Evolutionary conservation across 345 rosid species (phyloP).

Genomic region (Kernera saxatilis): DNA sequence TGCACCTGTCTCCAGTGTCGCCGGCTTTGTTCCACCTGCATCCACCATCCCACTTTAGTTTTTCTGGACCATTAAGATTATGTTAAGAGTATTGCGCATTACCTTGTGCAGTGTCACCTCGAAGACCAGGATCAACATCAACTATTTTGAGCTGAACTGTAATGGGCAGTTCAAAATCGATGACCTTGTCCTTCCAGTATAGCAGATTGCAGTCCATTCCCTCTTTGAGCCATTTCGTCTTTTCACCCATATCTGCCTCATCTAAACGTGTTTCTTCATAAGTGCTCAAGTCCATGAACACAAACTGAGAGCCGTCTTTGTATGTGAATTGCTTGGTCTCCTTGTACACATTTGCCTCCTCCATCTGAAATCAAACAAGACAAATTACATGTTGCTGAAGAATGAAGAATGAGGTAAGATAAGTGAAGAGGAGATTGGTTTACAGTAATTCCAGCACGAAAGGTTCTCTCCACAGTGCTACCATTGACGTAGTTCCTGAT

Average conservation of each 20-base stretch:
- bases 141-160: slow-evolving; percentile 60
- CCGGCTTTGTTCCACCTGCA: slow-evolving; percentile 77
- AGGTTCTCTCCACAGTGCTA: slow-evolving; percentile 79
- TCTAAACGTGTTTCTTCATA: slow-evolving; percentile 68
- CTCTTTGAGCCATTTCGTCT: slow-evolving; percentile 70
- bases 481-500: slow-evolving; percentile 62
- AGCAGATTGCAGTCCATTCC: slow-evolving; percentile 80
- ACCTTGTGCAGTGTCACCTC: slow-evolving; percentile 87
- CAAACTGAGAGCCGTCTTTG: slow-evolving; percentile 70
- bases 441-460: slow-evolving; percentile 67
- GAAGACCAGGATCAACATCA: slow-evolving; percentile 78
- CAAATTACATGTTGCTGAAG: too few relatives aligned
- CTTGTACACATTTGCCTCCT: slow-evolving; percentile 61
- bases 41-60: background rate
- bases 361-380: slow-evolving; percentile 23
- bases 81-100: background rate
- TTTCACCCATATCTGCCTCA: slow-evolving; percentile 55
- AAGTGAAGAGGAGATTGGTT: background rate
- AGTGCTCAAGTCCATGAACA: slow-evolving; percentile 78
- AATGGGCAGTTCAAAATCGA: slow-evolving; percentile 72
- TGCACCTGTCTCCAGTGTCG: slow-evolving; percentile 73
- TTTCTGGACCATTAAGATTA: background rate
- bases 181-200: slow-evolving; percentile 77
- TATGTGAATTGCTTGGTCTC: slow-evolving; percentile 86
- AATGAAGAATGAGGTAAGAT: too few relatives aligned